Conservation (phyloP, 805 yeast genomes). For the Wickerhamiella shivajii region DNA sequence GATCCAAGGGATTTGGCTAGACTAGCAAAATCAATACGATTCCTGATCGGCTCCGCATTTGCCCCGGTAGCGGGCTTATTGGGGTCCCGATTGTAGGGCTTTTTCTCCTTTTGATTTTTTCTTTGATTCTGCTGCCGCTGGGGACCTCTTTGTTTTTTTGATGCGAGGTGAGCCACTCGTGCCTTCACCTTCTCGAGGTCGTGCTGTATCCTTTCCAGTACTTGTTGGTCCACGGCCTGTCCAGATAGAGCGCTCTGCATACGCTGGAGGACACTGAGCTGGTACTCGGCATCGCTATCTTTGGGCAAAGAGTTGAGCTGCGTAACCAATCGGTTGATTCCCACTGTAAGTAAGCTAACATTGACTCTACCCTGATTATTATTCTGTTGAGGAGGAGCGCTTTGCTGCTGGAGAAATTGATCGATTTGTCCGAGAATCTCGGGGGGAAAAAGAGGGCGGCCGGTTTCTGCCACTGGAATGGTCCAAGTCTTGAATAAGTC, state of each 20-base stretch:
- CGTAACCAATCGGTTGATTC: slow-evolving; percentile 20
- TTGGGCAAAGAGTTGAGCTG: slow-evolving; percentile 14
- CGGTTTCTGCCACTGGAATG: slow-evolving; percentile 42
- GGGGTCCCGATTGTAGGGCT: slow-evolving; percentile 5
- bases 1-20: no score
- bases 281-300: slow-evolving; percentile 22
- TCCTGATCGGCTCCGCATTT: slow-evolving; percentile 1
- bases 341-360: slow-evolving; percentile 20
- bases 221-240: slow-evolving; percentile 19
- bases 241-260: slow-evolving; percentile 20
- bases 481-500: slow-evolving; percentile 85
- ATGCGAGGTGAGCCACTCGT: slow-evolving; percentile 1
- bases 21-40: no score
- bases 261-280: slow-evolving; percentile 20
- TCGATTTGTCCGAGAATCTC: slow-evolving; percentile 62
- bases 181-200: slow-evolving; percentile 18
- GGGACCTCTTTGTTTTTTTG: slow-evolving; percentile 2
- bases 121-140: slow-evolving; percentile 5
- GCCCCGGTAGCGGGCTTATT: slow-evolving; percentile 4
- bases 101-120: slow-evolving; percentile 1
- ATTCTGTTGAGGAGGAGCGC: not conserved
- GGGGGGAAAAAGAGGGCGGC: slow-evolving; percentile 54
- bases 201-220: slow-evolving; percentile 20
- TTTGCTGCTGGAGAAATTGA: slow-evolving; percentile 34
- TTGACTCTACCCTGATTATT: slow-evolving; percentile 12